Evolutionary conservation across 1,284 basidiomycete genomes (phyloP), one percentile per base, ranked within the genome.

Genomic region (Ceratobasidium sp.): DNA sequence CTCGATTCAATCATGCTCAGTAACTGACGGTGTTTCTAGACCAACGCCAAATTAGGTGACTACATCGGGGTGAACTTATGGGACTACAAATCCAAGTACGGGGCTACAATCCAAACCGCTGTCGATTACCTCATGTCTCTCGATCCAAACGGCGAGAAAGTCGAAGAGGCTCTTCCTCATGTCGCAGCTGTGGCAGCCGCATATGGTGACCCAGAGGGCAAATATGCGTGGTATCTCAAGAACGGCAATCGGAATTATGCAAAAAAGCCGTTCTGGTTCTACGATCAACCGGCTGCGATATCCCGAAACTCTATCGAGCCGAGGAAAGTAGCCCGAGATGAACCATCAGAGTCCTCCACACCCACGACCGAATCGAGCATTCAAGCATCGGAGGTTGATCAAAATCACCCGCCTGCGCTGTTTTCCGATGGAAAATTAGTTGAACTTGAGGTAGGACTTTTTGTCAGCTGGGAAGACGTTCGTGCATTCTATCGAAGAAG

Each of bases 31-130:
- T n/a, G 54, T 51, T 28, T 53, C 53, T 37, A 90, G 89, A 89
- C 88, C 3, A 89, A 88, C 78, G 89, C 89, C 15, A 86, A 87
- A 54, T 81, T 91, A 53, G 86, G 84, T 28, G 81, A 83, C 42
- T 89, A 88, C 80, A 87, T 89, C 35, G 85, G 84, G 35, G 83
- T 85, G 39, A 81, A 83, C 66, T 83, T 84, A 31, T 91, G 89
- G 88, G 85, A 87, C 68, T 83, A 84, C 64, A 87, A 85, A 31
- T 87, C 89, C 28, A 82, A 78, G 15, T 80, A 82, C 11, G 88
- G 89, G 28, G 84, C 86, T 0, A 90, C 86, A 26, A 90, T 91
- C 82, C 84, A 90, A 80, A 85, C 83, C 49, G 90, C 90, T 7
- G 83, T 89, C 75, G 87, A 91, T 81, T 91, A 85, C 78, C 85